Conservation (phyloP, 192 early-diverging fungal genomes). For the Helicostylum pulchrum region DNA sequence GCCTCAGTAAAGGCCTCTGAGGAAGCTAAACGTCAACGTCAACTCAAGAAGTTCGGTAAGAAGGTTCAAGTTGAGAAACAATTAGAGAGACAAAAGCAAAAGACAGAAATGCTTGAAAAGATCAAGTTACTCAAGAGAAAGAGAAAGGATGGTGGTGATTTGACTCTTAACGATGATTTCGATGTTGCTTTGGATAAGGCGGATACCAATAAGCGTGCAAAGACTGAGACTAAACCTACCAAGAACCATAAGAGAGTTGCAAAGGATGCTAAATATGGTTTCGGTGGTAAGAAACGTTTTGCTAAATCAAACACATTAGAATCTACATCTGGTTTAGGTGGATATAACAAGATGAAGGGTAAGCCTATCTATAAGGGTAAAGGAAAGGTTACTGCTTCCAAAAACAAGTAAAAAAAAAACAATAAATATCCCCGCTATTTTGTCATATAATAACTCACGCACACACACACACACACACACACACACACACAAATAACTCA, state of each 20-base stretch:
- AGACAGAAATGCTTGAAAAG: conserved; percentile 87
- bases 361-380: conserved; percentile 14
- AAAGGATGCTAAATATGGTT: conserved; percentile 88
- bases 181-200: conserved; percentile 63
- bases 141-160: conserved; percentile 47
- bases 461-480: no score
- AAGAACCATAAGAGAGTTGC: conserved; percentile 46
- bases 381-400: neutral
- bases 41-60: conserved; percentile 96
- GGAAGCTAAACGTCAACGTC: conserved; percentile 81
- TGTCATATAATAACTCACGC: no score
- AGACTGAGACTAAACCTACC: conserved; percentile 16
- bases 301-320: conserved; percentile 80
- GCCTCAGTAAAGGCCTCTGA: conserved; percentile 78
- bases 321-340: conserved; percentile 67
- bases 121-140: conserved; percentile 85
- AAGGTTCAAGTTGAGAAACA: conserved; percentile 94
- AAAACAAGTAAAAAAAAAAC: conserved; percentile 4
- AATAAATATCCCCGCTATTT: neutral
- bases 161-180: conserved; percentile 63
- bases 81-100: conserved; percentile 80
- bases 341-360: conserved; percentile 27
- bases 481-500: no score
- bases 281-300: conserved; percentile 83
- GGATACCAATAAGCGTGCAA: conserved; percentile 24